Evolutionary conservation across 805 yeast species (phyloP).

Genomic region (Ogataea paraovalis): DNA sequence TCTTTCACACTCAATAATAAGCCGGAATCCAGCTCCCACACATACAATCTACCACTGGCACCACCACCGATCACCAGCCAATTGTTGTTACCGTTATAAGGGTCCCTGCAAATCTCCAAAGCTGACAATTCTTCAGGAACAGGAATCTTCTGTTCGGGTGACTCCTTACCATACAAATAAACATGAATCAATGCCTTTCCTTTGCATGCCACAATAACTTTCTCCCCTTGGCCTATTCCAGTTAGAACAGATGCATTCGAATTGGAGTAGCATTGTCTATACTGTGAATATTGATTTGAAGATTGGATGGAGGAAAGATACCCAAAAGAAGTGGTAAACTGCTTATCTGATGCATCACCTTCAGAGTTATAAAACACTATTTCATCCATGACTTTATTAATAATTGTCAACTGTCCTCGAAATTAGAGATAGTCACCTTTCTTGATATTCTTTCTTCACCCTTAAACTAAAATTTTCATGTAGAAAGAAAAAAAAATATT

Average conservation of each 20-base stretch:
- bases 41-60: conserved; percentile 65
- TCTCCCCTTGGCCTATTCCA: conserved; percentile 44
- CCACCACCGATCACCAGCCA: conserved; percentile 75
- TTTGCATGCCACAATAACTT: conserved; percentile 60
- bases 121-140: conserved; percentile 75
- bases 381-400: conserved; percentile 41
- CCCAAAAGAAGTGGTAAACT: conserved; percentile 30
- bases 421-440: neutral
- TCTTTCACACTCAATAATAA: conserved; percentile 65
- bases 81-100: conserved; percentile 16
- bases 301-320: conserved; percentile 43
- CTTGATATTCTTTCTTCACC: neutral
- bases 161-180: conserved; percentile 65
- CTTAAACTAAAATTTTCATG: neutral
- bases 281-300: conserved; percentile 45
- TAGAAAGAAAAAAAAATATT: neutral
- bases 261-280: conserved; percentile 49
- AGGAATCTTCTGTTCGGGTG: conserved; percentile 75
- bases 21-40: conserved; percentile 87
- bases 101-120: conserved; percentile 41
- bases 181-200: conserved; percentile 72
- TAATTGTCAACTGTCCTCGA: neutral
- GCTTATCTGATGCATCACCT: conserved; percentile 42
- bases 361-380: conserved; percentile 42
- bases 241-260: conserved; percentile 44